Evolutionary conservation across 441 rosid genomes (phyloP), one percentile per base, ranked within the genome.

Genomic region (Corymbia citriodora): DNA sequence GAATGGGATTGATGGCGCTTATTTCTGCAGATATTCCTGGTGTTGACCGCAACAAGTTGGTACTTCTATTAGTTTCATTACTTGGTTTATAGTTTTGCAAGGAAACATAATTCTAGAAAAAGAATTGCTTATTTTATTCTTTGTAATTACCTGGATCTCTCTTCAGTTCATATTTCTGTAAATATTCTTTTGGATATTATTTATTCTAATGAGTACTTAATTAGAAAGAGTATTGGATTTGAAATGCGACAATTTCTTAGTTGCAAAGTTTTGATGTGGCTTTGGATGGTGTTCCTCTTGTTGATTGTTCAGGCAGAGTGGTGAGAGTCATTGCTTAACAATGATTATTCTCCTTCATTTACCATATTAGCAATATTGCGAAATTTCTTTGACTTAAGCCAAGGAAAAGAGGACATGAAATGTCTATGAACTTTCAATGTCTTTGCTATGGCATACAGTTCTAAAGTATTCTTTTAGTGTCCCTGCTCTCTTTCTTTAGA

Each of bases 1-100:
- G 99, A 23, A 98, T 98, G 99, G 97, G 98, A 90, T 91, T 97
- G 88, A 97, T 96, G 99, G 98, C 97, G 87, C 93, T 98, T 18
- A 93, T 97, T 89, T 94, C 97, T 89, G 92, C 96, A 21, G 97
- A 97, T 93, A 92, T 97, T 61, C 99, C 99, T 10, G 96, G 99
- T 88, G 94, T 98, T 50, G 94, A 97, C 90, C 95, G 99, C 74
- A 98, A 96, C 93, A 98, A 95, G 99, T 98, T 91, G 91, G 93
- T 49, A 49, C 85, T 72, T 88, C 55, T 45, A 23, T 89, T 90
- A 6, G 81, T 83, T 90, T 40, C n/a, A 40, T 40, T 45, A 79
- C 17, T 79, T 45, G 52, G 52, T 55, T 55, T 59, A 54, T 53
- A 19, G 23, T 53, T 55, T 31, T 21, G 65, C 88, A 59, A 9